Percentiles rank a stretch among this genome's conserved stretches.
Evolutionary conservation across 2,329 filamentous ascomycete genomes (phyloP).

Genomic region (Phialemoniopsis sp.): DNA sequence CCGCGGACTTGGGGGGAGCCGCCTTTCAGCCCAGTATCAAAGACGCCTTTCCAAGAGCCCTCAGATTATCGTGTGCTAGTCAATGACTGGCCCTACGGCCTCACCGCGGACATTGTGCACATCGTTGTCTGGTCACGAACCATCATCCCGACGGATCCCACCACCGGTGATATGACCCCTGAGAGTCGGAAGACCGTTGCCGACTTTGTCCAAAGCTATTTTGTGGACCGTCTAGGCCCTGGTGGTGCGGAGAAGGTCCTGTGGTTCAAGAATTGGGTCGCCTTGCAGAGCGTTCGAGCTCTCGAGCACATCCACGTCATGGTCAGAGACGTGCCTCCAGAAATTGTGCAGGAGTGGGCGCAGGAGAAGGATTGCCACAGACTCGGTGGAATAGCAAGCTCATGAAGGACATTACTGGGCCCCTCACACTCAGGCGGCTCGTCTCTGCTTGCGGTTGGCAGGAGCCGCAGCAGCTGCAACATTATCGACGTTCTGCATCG

Average conservation of each 20-base stretch:
- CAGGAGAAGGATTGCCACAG: slow-evolving; percentile 32
- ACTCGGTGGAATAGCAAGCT: not conserved
- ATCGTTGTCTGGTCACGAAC: slow-evolving; percentile 93
- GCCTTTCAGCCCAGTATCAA: slow-evolving; percentile 49
- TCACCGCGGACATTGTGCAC: slow-evolving; percentile 65
- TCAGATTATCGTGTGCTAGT: slow-evolving; percentile 66
- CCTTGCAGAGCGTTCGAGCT: slow-evolving; percentile 80
- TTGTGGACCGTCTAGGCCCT: slow-evolving; percentile 52
- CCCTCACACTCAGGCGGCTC: slow-evolving; percentile 36
- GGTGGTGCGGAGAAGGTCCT: slow-evolving; percentile 50
- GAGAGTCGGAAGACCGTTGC: slow-evolving; percentile 61
- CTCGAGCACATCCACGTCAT: slow-evolving; percentile 88
- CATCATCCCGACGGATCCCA: slow-evolving; percentile 64
- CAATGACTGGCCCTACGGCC: slow-evolving; percentile 94
- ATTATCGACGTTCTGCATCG: slow-evolving; percentile 36
- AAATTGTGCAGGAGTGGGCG: slow-evolving; percentile 50
- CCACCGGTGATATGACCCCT: slow-evolving; percentile 66
- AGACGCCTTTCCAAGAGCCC: slow-evolving; percentile 45
- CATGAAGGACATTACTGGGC: slow-evolving; percentile 14
- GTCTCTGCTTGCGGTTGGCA: slow-evolving; percentile 50
- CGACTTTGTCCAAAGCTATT: slow-evolving; percentile 66
- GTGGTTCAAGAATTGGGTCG: slow-evolving; percentile 96
- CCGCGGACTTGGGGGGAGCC: slow-evolving; percentile 59
- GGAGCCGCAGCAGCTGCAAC: slow-evolving; percentile 29
- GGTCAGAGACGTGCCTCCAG: slow-evolving; percentile 49